Conservation (phyloP, 2,329 filamentous ascomycete species). For the Cytospora paraplurivora region DNA sequence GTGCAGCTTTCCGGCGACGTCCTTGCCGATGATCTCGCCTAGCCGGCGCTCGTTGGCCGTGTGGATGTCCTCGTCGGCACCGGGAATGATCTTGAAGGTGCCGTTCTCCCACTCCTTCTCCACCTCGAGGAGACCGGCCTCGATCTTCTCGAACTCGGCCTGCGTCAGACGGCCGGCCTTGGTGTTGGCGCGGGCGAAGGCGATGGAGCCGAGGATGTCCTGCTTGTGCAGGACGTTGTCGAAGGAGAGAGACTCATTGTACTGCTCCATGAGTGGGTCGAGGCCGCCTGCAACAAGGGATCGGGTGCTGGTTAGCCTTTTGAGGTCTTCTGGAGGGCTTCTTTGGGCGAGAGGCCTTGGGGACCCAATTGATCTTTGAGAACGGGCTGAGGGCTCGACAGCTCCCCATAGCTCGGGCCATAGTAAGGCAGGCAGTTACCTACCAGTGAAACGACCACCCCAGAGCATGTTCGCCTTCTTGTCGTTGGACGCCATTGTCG, state of each 20-base stretch:
- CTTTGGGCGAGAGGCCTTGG: not conserved
- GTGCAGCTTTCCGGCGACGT: conserved; percentile 85
- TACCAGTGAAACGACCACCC: conserved; percentile 21
- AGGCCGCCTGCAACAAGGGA: conserved; percentile 65
- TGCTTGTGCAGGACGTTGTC: conserved; percentile 78
- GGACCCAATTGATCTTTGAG: not conserved
- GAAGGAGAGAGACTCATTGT: conserved; percentile 80
- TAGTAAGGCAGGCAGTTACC: not conserved
- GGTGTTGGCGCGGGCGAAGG: conserved; percentile 78
- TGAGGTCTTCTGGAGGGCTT: not conserved
- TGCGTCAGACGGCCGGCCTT: conserved; percentile 73
- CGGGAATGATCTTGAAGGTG: conserved; percentile 54
- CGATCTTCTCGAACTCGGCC: conserved; percentile 73
- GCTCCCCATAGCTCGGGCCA: no score
- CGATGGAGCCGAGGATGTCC: conserved; percentile 79
- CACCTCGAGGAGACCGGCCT: conserved; percentile 65
- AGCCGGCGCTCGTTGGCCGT: conserved; percentile 72
- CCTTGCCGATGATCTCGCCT: conserved; percentile 83
- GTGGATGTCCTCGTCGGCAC: conserved; percentile 63
- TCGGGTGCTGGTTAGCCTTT: not conserved
- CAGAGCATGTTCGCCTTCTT: conserved; percentile 25
- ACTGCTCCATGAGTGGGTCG: conserved; percentile 83
- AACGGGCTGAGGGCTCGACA: not conserved
- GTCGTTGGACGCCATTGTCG: conserved; percentile 15
- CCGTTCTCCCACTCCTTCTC: conserved; percentile 55